phyloP scores from a whole-genome alignment of 345 rosid genomes.

The Citrus australasica region DNA sequence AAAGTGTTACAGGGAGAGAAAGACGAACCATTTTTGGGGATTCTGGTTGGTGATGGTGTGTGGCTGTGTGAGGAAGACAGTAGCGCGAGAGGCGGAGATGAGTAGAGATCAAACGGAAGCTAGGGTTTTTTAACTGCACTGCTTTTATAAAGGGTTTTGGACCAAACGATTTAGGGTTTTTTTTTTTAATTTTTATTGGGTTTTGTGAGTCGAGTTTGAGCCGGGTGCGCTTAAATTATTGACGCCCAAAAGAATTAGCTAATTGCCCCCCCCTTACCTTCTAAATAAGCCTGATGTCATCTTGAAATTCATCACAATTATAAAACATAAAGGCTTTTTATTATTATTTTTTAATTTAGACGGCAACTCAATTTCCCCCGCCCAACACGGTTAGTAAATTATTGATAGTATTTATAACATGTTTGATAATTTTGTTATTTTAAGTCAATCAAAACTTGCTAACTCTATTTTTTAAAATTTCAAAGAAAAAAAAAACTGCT shows the following conservation, averaged over 20 bases:
- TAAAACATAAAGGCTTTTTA: too few species aligned
- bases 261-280: neutral
- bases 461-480: too few species aligned
- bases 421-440: too few species aligned
- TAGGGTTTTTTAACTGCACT: constrained; percentile 25
- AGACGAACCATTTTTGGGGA: neutral
- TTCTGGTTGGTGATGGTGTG: constrained; percentile 12
- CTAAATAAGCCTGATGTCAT: too few species aligned
- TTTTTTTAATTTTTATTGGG: neutral
- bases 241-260: neutral
- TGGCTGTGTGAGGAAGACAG: neutral
- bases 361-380: too few species aligned
- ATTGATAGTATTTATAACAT: too few species aligned
- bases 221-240: neutral
- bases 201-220: neutral
- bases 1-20: neutral
- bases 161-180: constrained; percentile 25
- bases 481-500: too few species aligned
- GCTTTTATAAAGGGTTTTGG: constrained; percentile 7
- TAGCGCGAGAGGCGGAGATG: neutral
- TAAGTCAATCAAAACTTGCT: too few species aligned
- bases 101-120: neutral
- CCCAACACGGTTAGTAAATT: too few species aligned
- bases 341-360: too few species aligned
- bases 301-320: too few species aligned